Evolutionary conservation across 192 early-diverging fungal genomes (phyloP).

Genomic region (Backusella liffmaniae): DNA sequence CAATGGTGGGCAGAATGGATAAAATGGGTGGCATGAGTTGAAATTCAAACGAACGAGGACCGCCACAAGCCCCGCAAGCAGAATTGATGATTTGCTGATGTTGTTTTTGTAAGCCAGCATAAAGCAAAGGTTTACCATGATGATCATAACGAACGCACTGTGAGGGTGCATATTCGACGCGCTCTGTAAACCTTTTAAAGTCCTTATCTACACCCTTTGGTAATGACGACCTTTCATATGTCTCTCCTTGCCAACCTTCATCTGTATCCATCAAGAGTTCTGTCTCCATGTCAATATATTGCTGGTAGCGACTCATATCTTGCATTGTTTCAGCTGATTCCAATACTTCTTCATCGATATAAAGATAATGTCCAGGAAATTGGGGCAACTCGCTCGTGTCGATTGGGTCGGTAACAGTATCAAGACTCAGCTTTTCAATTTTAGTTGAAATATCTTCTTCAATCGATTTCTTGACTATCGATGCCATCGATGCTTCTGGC

Average conservation of each 20-base stretch:
- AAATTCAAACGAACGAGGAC: constrained; percentile 78
- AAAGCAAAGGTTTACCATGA: constrained; percentile 68
- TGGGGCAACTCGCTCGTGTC: background rate
- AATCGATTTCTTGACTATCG: background rate
- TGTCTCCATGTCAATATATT: constrained; percentile 44
- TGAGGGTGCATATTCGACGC: constrained; percentile 70
- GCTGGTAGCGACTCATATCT: constrained; percentile 40
- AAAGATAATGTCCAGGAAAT: constrained; percentile 54
- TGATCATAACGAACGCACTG: constrained; percentile 85
- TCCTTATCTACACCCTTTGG: constrained; percentile 77
- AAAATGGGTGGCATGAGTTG: constrained; percentile 91
- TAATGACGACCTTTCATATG: constrained; percentile 72
- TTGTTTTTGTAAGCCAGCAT: constrained; percentile 26
- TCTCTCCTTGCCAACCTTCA: constrained; percentile 71
- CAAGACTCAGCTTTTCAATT: background rate
- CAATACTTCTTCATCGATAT: constrained; percentile 49
- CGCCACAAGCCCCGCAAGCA: constrained; percentile 65
- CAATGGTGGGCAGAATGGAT: constrained; percentile 64
- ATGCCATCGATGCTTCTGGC: background rate
- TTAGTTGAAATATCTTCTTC: background rate
- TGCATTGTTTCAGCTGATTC: constrained; percentile 32
- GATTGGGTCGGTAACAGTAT: background rate
- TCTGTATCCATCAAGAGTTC: constrained; percentile 33
- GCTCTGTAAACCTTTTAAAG: constrained; percentile 77
- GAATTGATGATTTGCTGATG: constrained; percentile 29